Percentiles rank a stretch among this genome's conserved stretches.
These are phyloP conservation scores for Coniosporium apollinis DNA, from an alignment of 495 filamentous ascomycete genomes.

Conservation along the genomic window DNA sequence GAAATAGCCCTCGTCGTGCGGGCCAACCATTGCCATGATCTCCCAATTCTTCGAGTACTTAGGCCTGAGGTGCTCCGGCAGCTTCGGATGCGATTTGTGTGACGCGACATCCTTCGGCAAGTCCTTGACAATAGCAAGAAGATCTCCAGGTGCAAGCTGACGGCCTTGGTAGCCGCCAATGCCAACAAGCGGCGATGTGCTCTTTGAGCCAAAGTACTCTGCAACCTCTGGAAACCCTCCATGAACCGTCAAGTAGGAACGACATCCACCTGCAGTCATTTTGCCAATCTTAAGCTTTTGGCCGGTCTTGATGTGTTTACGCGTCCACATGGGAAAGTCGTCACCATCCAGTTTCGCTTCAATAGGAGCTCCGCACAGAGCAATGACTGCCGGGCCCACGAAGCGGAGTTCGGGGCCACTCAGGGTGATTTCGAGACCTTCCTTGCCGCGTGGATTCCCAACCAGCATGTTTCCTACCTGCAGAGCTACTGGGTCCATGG, in stretches of 20 bases:
- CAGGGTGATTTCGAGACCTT: conserved; percentile 42
- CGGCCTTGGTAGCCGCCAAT: conserved; percentile 46
- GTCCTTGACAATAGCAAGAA: conserved; percentile 25
- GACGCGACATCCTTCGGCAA: conserved; percentile 15
- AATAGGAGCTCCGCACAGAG: conserved; percentile 38
- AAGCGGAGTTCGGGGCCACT: conserved; percentile 42
- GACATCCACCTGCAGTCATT: conserved; percentile 32
- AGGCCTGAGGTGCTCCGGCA: conserved; percentile 28
- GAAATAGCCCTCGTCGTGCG: conserved; percentile 40
- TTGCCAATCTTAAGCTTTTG: conserved; percentile 40
- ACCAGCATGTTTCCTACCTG: conserved; percentile 41
- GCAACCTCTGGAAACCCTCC: conserved; percentile 40
- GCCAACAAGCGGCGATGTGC: conserved; percentile 35
- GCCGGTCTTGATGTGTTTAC: conserved; percentile 30
- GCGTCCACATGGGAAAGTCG: conserved; percentile 36
- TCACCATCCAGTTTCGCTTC: conserved; percentile 29
- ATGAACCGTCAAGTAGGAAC: conserved; percentile 40
- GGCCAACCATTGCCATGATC: conserved; percentile 37
- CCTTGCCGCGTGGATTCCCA: conserved; percentile 33
- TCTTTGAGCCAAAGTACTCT: conserved; percentile 40
- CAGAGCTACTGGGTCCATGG: conserved; percentile 39
- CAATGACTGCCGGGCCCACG: conserved; percentile 28
- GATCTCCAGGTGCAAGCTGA: conserved; percentile 34
- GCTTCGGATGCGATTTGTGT: conserved; percentile 11
- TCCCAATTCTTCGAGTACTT: conserved; percentile 30